Evolutionary conservation across 768 basidiomycete genomes (phyloP), one percentile per base, ranked within the genome.

Genomic region (Tricholoma flavovirens): DNA sequence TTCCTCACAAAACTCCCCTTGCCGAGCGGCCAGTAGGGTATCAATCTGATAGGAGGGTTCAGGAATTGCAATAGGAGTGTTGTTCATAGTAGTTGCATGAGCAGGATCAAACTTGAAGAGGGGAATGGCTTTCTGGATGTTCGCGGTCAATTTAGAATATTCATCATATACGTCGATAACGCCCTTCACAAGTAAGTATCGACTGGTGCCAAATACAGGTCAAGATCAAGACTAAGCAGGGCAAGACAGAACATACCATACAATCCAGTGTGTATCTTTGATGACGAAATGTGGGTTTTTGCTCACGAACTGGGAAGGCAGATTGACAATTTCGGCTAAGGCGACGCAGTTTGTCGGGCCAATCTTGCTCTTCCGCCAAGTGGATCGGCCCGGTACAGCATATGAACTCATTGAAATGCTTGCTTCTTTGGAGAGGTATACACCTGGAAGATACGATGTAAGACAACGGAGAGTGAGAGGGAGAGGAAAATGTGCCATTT

Each of bases 341-440:
- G 85, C 83, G 15, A 80, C 75, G 45, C 84, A 83, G 49, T 72
- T 74, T 0, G 67, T 68, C 14, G 83, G 79, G 2, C 64, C 57
- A 6, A 78, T 73, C 32, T 65, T 69, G 59, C 83, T 83, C 61
- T 82, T 82, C 43, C 65, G 67, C 86, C 86, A 87, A 2, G 67
- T 59, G 5, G 67, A 56, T n/a, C 70, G 54, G 24, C 61, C 63
- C 57, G 64, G 53, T 1, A 33, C 33, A 0, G 80, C 75, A 60
- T 83, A 85, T 14, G 45, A 22, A 0, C 71, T 64, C 68, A 80
- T 75, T 0, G 84, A 85, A 1, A 77, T 62, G 1, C 43, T 55
- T 4, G 75, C 83, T 30, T 87, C 83, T 61, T 80, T 83, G 4
- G 83, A 81, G 49, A 87, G 80, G 62, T 88, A 89, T 0, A 88